These are phyloP conservation scores for Ogataea nitratoaversa DNA, from an alignment of 805 yeast genomes.

Conservation along the genomic window DNA sequence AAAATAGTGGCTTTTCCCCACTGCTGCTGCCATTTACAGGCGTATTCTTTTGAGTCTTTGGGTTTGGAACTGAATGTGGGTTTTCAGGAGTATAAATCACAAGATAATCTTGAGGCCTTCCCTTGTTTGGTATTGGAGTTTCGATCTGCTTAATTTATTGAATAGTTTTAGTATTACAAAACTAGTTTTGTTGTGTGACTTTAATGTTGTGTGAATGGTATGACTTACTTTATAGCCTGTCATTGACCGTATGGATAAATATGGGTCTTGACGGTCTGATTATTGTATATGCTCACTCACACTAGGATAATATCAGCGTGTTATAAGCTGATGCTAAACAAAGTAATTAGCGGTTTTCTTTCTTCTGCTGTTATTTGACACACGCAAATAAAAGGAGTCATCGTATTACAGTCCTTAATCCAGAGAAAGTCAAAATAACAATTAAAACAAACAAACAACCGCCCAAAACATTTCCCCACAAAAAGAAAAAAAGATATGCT, in stretches of 20 bases:
- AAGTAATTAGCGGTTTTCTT: no score
- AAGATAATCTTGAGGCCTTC: constrained; percentile 16
- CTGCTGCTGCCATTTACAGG: not conserved
- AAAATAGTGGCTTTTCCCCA: not conserved
- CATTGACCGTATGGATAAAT: no score
- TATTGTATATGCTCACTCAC: no score
- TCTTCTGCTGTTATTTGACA: no score
- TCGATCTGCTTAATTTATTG: constrained; percentile 7
- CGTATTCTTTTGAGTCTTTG: constrained; percentile 7
- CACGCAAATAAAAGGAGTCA: no score
- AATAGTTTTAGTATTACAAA: not conserved
- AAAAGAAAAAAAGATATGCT: not conserved
- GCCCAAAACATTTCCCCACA: not conserved
- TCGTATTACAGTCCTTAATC: no score
- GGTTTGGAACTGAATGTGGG: constrained; percentile 18
- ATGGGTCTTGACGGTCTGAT: no score
- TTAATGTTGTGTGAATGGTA: no score
- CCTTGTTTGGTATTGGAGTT: constrained; percentile 17
- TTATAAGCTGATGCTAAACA: no score
- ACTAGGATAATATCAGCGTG: no score
- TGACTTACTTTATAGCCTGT: constrained; percentile 1
- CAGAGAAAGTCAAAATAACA: not conserved
- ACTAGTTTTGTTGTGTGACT: no score
- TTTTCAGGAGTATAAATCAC: constrained; percentile 18
- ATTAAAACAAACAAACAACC: not conserved